A percentile compares a stretch with the other conserved stretches of the same genome.
phyloP scores from a whole-genome alignment of 352 stramenopile species.

The Globisporangium barbulae region DNA sequence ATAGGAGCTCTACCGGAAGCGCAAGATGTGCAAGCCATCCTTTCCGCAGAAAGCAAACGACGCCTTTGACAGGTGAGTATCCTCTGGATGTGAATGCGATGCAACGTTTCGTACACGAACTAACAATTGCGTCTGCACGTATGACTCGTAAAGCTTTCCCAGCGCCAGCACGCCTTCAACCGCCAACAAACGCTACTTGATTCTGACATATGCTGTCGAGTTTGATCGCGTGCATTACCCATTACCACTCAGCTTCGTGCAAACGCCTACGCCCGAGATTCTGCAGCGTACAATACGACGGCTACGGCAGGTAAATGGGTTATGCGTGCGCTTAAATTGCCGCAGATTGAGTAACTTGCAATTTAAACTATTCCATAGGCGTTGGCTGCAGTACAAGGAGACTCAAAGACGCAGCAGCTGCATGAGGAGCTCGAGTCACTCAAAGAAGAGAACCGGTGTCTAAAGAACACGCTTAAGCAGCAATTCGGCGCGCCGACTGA shows the following conservation, averaged over 20 bases:
- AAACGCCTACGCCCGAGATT: slow-evolving; percentile 59
- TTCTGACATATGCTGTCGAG: slow-evolving; percentile 92
- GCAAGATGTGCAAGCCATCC: slow-evolving; percentile 47
- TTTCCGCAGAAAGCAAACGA: slow-evolving; percentile 6
- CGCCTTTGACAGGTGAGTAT: slow-evolving; percentile 16
- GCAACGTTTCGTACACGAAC: no score
- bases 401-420: slow-evolving; percentile 21
- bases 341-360: no score
- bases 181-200: slow-evolving; percentile 86
- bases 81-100: not conserved
- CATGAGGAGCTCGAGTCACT: slow-evolving; percentile 42
- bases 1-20: slow-evolving; percentile 72
- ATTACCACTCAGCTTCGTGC: slow-evolving; percentile 74
- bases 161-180: not conserved
- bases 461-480: slow-evolving; percentile 63
- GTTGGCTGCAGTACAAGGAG: slow-evolving; percentile 16
- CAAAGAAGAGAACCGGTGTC: slow-evolving; percentile 58
- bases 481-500: slow-evolving; percentile 31
- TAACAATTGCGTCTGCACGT: not conserved
- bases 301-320: slow-evolving; percentile 37
- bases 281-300: slow-evolving; percentile 80
- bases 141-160: slow-evolving; percentile 5
- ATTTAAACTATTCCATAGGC: not conserved
- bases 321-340: no score
- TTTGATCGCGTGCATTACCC: slow-evolving; percentile 95